These are phyloP conservation scores for Geranomyces michiganensis DNA, from an alignment of 192 early-diverging fungal species.

Conservation along the genomic window DNA sequence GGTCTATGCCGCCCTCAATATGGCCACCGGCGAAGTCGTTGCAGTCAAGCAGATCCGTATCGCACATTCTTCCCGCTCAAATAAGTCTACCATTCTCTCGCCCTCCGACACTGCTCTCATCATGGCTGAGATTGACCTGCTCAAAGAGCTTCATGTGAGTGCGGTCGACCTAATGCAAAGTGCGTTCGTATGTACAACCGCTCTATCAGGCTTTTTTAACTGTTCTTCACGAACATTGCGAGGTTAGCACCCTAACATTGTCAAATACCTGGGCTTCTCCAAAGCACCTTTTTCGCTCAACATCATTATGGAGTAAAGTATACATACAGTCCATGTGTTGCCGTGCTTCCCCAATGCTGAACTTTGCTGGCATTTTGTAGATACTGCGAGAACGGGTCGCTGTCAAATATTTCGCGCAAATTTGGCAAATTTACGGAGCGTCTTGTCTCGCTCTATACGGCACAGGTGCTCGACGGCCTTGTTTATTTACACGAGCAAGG, in stretches of 20 bases:
- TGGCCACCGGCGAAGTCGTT: slow-evolving; percentile 48
- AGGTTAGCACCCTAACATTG: slow-evolving; percentile 56
- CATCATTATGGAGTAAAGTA: slow-evolving; percentile 53
- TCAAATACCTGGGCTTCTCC: slow-evolving; percentile 50
- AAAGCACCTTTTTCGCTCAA: slow-evolving; percentile 44
- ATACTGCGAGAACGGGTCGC: slow-evolving; percentile 85
- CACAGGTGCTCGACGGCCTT: slow-evolving; percentile 88
- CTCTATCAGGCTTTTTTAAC: no score
- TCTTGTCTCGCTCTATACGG: slow-evolving; percentile 80
- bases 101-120: slow-evolving; percentile 40
- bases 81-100: slow-evolving; percentile 18
- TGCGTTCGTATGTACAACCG: background rate
- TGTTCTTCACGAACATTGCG: no score
- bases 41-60: slow-evolving; percentile 54
- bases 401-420: slow-evolving; percentile 78
- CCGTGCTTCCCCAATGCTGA: background rate
- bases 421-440: slow-evolving; percentile 93
- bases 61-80: background rate
- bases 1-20: slow-evolving; percentile 47
- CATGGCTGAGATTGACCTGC: slow-evolving; percentile 55
- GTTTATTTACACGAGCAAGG: slow-evolving; percentile 86
- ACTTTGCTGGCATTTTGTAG: slow-evolving; percentile 13
- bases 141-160: slow-evolving; percentile 51
- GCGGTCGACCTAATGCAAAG: no score
- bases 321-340: background rate